Evolutionary conservation across 805 yeast species (phyloP).

Genomic region (Candida easanensis): DNA sequence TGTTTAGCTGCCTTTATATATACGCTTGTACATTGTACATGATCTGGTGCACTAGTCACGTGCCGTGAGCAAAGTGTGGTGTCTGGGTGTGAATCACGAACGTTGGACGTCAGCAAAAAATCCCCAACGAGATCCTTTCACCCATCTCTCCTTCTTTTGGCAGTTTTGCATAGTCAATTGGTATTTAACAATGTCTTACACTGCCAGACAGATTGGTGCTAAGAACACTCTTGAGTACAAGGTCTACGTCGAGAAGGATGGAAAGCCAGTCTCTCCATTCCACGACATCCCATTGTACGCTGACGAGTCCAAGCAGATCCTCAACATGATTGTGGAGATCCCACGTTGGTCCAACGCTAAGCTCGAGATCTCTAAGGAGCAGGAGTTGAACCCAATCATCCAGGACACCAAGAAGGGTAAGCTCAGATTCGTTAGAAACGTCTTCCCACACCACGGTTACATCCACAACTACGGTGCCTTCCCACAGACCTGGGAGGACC

Average conservation of each 20-base stretch:
- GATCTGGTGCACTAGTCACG: no score
- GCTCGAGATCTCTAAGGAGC: conserved; percentile 64
- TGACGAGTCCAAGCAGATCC: conserved; percentile 39
- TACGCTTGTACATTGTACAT: no score
- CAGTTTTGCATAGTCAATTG: no score
- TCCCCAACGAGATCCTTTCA: no score
- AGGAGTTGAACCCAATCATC: conserved; percentile 67
- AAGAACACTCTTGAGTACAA: conserved; percentile 93
- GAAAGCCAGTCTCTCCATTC: conserved; percentile 89
- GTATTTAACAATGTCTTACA: conserved; percentile 46
- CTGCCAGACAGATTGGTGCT: conserved; percentile 92
- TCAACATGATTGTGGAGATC: conserved; percentile 71
- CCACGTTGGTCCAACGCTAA: conserved; percentile 84
- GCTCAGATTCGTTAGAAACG: conserved; percentile 71
- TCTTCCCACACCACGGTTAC: conserved; percentile 82
- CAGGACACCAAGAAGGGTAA: conserved; percentile 79
- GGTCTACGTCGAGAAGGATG: conserved; percentile 88
- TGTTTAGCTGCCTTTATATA: no score
- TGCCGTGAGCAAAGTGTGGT: no score
- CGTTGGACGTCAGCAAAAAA: no score
- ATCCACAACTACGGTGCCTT: conserved; percentile 86
- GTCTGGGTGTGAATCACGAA: no score
- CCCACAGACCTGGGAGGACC: conserved; percentile 98
- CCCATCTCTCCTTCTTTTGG: no score
- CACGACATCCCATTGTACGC: conserved; percentile 68